Conservation (phyloP, 2,329 filamentous ascomycete species). For the Coleophoma eucalyptorum region DNA sequence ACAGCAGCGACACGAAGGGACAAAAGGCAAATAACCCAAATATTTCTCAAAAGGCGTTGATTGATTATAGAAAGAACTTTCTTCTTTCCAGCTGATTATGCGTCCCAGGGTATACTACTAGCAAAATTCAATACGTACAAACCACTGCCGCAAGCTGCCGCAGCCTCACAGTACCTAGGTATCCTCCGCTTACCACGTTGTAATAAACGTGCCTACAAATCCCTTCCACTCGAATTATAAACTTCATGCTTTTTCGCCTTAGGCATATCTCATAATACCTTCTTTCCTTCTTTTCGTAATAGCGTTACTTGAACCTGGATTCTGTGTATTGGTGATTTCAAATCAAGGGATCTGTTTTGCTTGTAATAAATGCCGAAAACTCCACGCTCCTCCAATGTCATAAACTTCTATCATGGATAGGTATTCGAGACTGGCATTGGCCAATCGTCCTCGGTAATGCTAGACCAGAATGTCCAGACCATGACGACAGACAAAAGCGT, state of each 20-base stretch:
- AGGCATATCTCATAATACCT: background rate
- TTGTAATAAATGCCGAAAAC: constrained; percentile 20
- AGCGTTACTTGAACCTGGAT: background rate
- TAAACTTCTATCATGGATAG: constrained; percentile 22
- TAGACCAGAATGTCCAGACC: constrained; percentile 97
- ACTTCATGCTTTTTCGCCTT: background rate
- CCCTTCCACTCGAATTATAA: too few species aligned
- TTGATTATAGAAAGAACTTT: too few species aligned
- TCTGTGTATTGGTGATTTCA: constrained; percentile 7
- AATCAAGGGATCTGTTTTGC: constrained; percentile 19
- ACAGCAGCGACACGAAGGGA: too few species aligned
- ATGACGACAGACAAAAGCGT: constrained; percentile 78
- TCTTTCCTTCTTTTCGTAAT: background rate
- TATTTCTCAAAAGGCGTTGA: too few species aligned
- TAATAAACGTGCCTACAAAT: too few species aligned
- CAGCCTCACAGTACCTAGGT: background rate
- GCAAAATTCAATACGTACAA: constrained; percentile 18
- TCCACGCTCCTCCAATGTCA: constrained; percentile 16
- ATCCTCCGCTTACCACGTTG: too few species aligned
- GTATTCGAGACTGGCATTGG: constrained; percentile 47
- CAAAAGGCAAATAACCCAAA: too few species aligned
- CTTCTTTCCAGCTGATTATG: constrained; percentile 9
- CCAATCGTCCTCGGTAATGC: constrained; percentile 99
- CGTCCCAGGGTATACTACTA: constrained; percentile 25
- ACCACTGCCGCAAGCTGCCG: constrained; percentile 1